Evolutionary conservation across 2,329 filamentous ascomycete genomes (phyloP).

Genomic region (Pseudogymnoascus sp.): DNA sequence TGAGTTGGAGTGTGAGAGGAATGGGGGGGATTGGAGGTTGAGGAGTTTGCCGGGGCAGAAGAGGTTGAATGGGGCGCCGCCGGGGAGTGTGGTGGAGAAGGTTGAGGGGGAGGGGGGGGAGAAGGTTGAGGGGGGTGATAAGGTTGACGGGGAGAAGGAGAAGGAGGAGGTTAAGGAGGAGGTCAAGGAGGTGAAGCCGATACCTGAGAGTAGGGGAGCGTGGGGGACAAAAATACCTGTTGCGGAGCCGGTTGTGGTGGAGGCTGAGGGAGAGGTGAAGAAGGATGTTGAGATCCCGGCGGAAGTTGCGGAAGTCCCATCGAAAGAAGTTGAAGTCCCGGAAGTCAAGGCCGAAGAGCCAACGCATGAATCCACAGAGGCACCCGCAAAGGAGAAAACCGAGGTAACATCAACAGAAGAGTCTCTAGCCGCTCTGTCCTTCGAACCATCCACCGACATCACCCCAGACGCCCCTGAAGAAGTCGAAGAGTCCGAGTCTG

Average conservation of each 20-base stretch:
- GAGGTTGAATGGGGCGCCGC: constrained; percentile 58
- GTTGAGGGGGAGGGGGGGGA: constrained; percentile 17
- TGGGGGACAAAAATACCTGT: constrained; percentile 21
- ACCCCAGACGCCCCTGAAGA: constrained; percentile 18
- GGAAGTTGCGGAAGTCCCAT: constrained; percentile 4
- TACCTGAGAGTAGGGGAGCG: constrained; percentile 19
- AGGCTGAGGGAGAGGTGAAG: constrained; percentile 23
- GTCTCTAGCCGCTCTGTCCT: constrained; percentile 11
- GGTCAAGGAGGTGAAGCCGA: constrained; percentile 8
- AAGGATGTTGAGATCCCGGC: constrained; percentile 15
- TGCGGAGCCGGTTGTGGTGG: constrained; percentile 9
- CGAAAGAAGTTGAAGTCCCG: not conserved
- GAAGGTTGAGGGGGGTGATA: not conserved
- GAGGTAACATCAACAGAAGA: constrained; percentile 4
- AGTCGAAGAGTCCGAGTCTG: constrained; percentile 19
- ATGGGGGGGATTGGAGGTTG: constrained; percentile 81
- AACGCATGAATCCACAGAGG: constrained; percentile 12
- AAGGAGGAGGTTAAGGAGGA: constrained; percentile 14
- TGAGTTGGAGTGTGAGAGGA: constrained; percentile 86
- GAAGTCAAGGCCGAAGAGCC: constrained; percentile 14
- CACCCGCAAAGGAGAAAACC: not conserved
- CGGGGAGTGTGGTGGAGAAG: constrained; percentile 22
- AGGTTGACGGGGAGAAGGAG: constrained; percentile 10
- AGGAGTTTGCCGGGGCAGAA: constrained; percentile 73
- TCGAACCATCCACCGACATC: not conserved